Percentiles rank a stretch among this genome's conserved stretches.
phyloP scores from a whole-genome alignment of 2,329 filamentous ascomycete genomes.

The Venturia aucupariae region DNA sequence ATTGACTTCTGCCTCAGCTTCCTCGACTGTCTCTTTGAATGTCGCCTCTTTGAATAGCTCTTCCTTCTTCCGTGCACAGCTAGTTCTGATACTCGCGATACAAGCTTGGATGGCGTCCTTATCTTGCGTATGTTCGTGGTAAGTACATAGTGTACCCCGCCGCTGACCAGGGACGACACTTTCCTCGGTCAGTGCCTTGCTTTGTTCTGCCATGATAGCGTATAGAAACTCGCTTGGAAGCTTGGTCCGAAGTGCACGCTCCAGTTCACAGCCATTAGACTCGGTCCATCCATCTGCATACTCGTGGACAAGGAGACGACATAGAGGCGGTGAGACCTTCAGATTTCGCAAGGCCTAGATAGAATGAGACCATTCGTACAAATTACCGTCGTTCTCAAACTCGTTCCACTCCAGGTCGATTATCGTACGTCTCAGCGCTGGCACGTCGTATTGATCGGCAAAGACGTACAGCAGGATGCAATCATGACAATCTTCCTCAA shows the following conservation, averaged over 20 bases:
- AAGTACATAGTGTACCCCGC: neutral
- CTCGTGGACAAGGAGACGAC: neutral
- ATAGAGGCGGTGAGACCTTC: neutral
- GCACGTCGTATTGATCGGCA: slow-evolving; percentile 6
- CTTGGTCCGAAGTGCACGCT: neutral
- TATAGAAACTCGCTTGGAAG: neutral
- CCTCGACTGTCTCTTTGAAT: no score
- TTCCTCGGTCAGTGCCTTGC: neutral
- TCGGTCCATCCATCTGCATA: neutral
- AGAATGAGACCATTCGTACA: neutral
- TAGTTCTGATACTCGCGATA: no score
- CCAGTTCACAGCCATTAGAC: neutral
- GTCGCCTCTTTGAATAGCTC: no score
- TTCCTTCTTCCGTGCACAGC: no score
- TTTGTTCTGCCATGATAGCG: neutral
- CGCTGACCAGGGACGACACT: no score
- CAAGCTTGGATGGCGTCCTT: neutral
- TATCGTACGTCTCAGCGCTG: neutral
- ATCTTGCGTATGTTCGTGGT: slow-evolving; percentile 7
- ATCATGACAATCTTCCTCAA: neutral
- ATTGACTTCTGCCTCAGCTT: no score
- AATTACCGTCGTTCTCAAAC: neutral
- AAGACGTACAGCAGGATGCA: neutral
- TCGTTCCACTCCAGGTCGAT: neutral
- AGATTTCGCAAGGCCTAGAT: neutral